These are phyloP conservation scores for Mycena citricolor DNA, from an alignment of 1,284 basidiomycete genomes.

Conservation along the genomic window DNA sequence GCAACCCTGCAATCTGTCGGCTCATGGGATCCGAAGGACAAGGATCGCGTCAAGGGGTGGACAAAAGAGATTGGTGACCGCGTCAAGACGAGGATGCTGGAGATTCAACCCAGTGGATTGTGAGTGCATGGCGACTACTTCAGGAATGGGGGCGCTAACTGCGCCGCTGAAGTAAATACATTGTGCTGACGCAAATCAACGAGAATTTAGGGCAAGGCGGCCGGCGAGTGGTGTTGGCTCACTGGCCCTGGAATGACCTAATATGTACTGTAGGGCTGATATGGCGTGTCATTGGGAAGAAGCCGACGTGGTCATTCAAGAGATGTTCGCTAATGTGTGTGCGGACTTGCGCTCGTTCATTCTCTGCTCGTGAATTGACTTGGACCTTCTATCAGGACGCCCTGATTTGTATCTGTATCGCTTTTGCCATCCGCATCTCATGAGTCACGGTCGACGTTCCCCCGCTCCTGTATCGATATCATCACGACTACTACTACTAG, in stretches of 20 bases:
- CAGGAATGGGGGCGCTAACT: neutral
- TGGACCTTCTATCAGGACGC: conserved; percentile 50
- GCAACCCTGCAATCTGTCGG: conserved; percentile 59
- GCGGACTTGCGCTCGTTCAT: conserved; percentile 13
- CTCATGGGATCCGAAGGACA: conserved; percentile 70
- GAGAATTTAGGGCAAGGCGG: conserved; percentile 81
- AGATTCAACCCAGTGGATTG: conserved; percentile 78
- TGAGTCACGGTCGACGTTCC: too few relatives aligned
- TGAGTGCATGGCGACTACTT: conserved; percentile 42
- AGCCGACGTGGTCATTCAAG: conserved; percentile 65
- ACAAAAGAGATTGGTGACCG: conserved; percentile 80
- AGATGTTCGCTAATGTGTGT: conserved; percentile 68
- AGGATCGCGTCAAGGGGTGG: conserved; percentile 68
- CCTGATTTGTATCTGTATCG: conserved; percentile 74
- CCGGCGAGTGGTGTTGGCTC: conserved; percentile 46
- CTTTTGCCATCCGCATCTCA: conserved; percentile 67
- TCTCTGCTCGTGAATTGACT: conserved; percentile 23
- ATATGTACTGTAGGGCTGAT: conserved; percentile 47
- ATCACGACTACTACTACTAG: too few relatives aligned
- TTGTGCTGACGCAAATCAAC: conserved; percentile 78
- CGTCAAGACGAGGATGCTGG: conserved; percentile 79
- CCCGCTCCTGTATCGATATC: too few relatives aligned
- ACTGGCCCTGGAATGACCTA: neutral
- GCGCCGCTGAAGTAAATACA: conserved; percentile 62
- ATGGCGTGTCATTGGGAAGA: conserved; percentile 78